Evolutionary conservation across 768 basidiomycete species (phyloP).

Genomic region (Leucosporidium scottii): DNA sequence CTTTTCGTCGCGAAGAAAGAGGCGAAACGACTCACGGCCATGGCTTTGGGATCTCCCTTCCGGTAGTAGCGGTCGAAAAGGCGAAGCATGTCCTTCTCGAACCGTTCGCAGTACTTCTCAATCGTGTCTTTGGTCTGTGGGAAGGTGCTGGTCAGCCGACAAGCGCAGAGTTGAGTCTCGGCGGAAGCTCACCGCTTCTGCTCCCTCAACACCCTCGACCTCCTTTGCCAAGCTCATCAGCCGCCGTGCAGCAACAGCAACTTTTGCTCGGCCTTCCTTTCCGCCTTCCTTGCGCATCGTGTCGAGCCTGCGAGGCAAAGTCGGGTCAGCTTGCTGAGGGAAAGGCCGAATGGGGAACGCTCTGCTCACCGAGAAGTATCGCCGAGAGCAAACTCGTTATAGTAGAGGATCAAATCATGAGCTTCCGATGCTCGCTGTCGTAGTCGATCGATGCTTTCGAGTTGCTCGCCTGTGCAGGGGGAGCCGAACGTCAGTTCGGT

Average conservation of each 20-base stretch:
- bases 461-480: constrained; percentile 66
- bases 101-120: constrained; percentile 95
- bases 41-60: constrained; percentile 97
- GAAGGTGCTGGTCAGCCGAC: no score
- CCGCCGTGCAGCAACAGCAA: constrained; percentile 77
- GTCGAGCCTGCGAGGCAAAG: constrained; percentile 51
- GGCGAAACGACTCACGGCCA: constrained; percentile 61
- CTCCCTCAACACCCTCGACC: constrained; percentile 69
- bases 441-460: constrained; percentile 87
- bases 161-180: neutral
- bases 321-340: constrained; percentile 4
- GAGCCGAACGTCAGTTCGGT: neutral
- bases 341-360: constrained; percentile 17
- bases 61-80: constrained; percentile 93
- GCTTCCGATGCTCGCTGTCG: constrained; percentile 89
- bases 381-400: constrained; percentile 79
- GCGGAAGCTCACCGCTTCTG: constrained; percentile 58
- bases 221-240: constrained; percentile 84
- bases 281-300: constrained; percentile 73
- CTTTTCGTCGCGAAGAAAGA: constrained; percentile 32
- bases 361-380: constrained; percentile 52
- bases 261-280: constrained; percentile 74
- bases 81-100: constrained; percentile 96
- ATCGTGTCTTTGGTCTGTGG: constrained; percentile 77
- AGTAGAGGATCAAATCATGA: constrained; percentile 84